Evolutionary conservation across 202 grass and related monocot genomes (phyloP).

Genomic region (Schoenoplectus tabernaemontani): DNA sequence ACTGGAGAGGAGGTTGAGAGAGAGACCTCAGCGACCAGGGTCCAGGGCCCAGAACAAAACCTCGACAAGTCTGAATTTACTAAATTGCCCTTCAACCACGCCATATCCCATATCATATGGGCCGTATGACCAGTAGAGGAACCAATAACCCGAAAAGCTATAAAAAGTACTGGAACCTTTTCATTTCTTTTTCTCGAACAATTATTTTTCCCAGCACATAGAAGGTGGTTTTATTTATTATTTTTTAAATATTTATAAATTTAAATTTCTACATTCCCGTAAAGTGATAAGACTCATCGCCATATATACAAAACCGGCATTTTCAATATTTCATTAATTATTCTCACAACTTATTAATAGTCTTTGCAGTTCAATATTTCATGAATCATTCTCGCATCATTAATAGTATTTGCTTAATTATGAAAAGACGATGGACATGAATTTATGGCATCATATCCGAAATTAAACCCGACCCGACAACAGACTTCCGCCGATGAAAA

Average conservation of each 20-base stretch:
- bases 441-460: neutral
- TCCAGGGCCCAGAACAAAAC: neutral
- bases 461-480: neutral
- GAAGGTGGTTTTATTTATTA: neutral
- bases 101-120: too few relatives aligned
- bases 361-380: too few relatives aligned
- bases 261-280: too few relatives aligned
- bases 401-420: neutral
- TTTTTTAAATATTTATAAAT: too few relatives aligned
- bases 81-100: neutral
- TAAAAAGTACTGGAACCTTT: neutral
- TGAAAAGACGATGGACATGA: neutral
- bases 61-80: neutral
- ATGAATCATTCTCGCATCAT: too few relatives aligned
- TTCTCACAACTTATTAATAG: neutral
- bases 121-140: neutral
- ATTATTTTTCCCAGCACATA: neutral
- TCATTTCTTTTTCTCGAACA: neutral
- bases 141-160: neutral
- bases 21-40: neutral
- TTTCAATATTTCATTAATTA: neutral
- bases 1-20: neutral
- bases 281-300: too few relatives aligned
- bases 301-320: too few relatives aligned
- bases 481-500: constrained; percentile 10